A percentile compares a stretch with the other conserved stretches of the same genome.
phyloP scores from a whole-genome alignment of 2,329 filamentous ascomycete species.

The Alternaria sp. region DNA sequence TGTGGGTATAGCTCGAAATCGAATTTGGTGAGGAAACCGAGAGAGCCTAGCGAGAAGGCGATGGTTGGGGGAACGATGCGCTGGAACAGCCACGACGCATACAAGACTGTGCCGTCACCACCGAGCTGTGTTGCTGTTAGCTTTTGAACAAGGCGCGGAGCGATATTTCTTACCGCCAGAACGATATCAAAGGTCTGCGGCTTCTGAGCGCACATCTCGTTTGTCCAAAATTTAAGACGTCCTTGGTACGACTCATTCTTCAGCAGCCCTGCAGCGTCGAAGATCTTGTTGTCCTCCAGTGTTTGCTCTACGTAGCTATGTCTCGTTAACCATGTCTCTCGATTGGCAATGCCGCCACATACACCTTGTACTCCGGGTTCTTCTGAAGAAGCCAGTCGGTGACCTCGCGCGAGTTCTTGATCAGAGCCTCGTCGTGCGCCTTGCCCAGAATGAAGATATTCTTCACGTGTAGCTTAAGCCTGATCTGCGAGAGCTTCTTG shows the following conservation, averaged over 20 bases:
- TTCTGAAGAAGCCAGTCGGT: conserved; percentile 80
- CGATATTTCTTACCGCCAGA: conserved; percentile 66
- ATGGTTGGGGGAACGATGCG: conserved; percentile 91
- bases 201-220: conserved; percentile 75
- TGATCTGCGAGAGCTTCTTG: conserved; percentile 82
- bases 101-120: conserved; percentile 96
- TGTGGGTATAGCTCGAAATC: conserved; percentile 79
- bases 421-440: conserved; percentile 82
- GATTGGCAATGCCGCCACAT: conserved; percentile 31
- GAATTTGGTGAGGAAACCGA: conserved; percentile 96
- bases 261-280: conserved; percentile 75
- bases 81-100: conserved; percentile 97
- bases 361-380: conserved; percentile 78
- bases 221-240: conserved; percentile 83
- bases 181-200: conserved; percentile 95
- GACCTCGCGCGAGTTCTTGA: conserved; percentile 78
- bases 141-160: background rate
- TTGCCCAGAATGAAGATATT: conserved; percentile 91
- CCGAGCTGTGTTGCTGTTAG: conserved; percentile 63
- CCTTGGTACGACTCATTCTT: conserved; percentile 64
- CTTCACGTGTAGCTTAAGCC: conserved; percentile 80
- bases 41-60: conserved; percentile 87
- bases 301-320: conserved; percentile 75
- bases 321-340: conserved; percentile 4
- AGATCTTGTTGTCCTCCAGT: conserved; percentile 73